Evolutionary conservation across 495 filamentous ascomycete species (phyloP), one percentile per base, ranked within the genome.

Genomic region (Bryoglossum gracile): DNA sequence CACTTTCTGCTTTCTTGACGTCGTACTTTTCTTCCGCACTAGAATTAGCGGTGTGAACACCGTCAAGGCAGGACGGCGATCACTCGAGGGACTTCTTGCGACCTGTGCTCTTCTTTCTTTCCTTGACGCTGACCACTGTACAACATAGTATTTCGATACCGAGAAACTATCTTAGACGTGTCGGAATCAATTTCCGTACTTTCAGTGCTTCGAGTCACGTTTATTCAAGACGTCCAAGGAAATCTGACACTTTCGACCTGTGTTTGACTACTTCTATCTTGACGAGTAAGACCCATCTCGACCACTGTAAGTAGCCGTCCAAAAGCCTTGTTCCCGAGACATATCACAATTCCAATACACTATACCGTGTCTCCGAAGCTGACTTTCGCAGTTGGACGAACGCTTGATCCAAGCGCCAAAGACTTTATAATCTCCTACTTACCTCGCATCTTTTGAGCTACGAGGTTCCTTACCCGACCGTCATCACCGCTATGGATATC

Each of bases 401-500:
- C 58, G 38, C 49, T 30, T 61, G 58, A 55, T 50, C 58, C 58
- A 47, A 57, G 58, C 57, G 50, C 48, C 35, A 41, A 37, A 11
- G 19, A 28, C 43, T 46, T 51, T 60, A 60, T 54, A 60, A 52
- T 28, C 46, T 30, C 16, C 37, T 43, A 34, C 10, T 24, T 18
- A 19, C 43, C 42, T 36, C 24, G 8, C 22, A 10, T 17, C 22
- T 36, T n/a, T n/a, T n/a, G n/a, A n/a, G n/a, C n/a, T n/a, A n/a
- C n/a, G n/a, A n/a, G n/a, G n/a, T n/a, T n/a, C n/a, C n/a, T n/a
- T n/a, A n/a, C n/a, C n/a, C n/a, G n/a, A n/a, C n/a, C n/a, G n/a
- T n/a, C n/a, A 28, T 36, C 23, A 16, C 22, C 25, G 44, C 68
- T 65, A 85, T 85, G 81, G 79, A 85, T 64, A 81, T 85, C 68